Evolutionary conservation across 2,329 filamentous ascomycete genomes (phyloP).

Genomic region (Ilyonectria mors-panacis): DNA sequence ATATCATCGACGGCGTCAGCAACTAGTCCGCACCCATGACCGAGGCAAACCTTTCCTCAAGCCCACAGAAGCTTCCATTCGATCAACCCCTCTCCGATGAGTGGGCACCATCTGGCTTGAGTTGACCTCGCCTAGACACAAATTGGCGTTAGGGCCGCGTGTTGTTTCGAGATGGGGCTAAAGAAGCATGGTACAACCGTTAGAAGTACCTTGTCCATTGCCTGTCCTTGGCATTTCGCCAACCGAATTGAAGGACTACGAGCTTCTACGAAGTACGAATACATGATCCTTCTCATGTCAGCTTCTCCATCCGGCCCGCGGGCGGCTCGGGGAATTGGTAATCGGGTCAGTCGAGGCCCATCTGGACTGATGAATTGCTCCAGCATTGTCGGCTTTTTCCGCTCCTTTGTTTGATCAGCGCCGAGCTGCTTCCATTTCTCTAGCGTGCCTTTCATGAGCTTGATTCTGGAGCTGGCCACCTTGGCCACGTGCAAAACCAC

Average conservation of each 20-base stretch:
- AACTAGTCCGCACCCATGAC: conserved; percentile 30
- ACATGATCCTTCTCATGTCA: conserved; percentile 18
- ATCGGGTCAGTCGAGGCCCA: conserved; percentile 26
- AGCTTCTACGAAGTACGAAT: conserved; percentile 17
- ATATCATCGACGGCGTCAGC: conserved; percentile 27
- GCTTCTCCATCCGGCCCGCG: conserved; percentile 6
- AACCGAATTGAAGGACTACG: conserved; percentile 9
- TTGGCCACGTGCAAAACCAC: conserved; percentile 32
- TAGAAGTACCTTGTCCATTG: conserved; percentile 28
- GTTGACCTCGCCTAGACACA: conserved; percentile 27
- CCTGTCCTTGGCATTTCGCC: conserved; percentile 23
- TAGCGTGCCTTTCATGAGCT: conserved; percentile 24
- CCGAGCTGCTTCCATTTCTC: conserved; percentile 18
- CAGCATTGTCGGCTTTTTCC: conserved; percentile 21
- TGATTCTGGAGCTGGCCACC: conserved; percentile 13
- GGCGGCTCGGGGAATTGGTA: conserved; percentile 14
- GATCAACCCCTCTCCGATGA: conserved; percentile 29
- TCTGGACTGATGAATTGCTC: conserved; percentile 30
- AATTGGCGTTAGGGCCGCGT: conserved; percentile 33
- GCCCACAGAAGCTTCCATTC: conserved; percentile 36
- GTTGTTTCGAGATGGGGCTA: conserved; percentile 35
- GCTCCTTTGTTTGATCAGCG: conserved; percentile 19
- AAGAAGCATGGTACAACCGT: conserved; percentile 28
- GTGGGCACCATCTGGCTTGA: conserved; percentile 39
- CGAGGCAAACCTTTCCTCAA: conserved; percentile 28